phyloP scores from a whole-genome alignment of 352 stramenopile genomes.

The Phytophthora chlamydospora region DNA sequence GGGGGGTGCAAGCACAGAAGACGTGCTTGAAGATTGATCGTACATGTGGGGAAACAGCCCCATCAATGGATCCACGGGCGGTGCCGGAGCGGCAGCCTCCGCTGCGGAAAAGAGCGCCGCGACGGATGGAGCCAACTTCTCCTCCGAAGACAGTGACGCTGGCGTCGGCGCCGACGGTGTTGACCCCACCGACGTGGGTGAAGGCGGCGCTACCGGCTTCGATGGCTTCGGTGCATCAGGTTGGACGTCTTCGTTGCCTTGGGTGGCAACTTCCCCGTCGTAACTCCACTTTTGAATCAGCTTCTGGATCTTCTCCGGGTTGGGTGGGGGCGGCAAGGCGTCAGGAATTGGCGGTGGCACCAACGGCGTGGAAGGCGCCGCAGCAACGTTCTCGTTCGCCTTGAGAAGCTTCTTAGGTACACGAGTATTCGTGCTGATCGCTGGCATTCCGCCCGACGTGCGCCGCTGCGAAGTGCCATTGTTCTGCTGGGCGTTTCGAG shows the following conservation, averaged over 20 bases:
- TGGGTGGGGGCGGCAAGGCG: slow-evolving; percentile 43
- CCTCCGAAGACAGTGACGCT: slow-evolving; percentile 4
- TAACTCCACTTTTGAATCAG: slow-evolving; percentile 70
- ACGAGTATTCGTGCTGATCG: slow-evolving; percentile 32
- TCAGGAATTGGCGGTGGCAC: slow-evolving; percentile 44
- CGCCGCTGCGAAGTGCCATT: slow-evolving; percentile 21
- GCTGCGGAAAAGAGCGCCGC: slow-evolving; percentile 54
- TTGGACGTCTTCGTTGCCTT: slow-evolving; percentile 10
- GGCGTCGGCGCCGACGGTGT: slow-evolving; percentile 19
- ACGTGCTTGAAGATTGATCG: slow-evolving; percentile 20
- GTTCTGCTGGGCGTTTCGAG: slow-evolving; percentile 15
- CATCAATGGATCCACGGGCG: slow-evolving; percentile 31
- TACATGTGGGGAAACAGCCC: slow-evolving; percentile 69
- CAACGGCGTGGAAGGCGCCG: slow-evolving; percentile 10
- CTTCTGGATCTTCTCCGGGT: slow-evolving; percentile 66
- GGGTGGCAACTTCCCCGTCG: slow-evolving; percentile 31
- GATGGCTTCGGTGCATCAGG: slow-evolving; percentile 1
- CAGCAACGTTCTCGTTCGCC: slow-evolving; percentile 19
- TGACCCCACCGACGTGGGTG: slow-evolving; percentile 1
- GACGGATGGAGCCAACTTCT: slow-evolving; percentile 44
- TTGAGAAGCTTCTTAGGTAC: slow-evolving; percentile 35
- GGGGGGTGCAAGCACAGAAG: slow-evolving; percentile 40
- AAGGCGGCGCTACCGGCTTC: not conserved
- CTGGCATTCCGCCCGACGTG: slow-evolving; percentile 13
- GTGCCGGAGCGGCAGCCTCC: slow-evolving; percentile 11